Evolutionary conservation across 306 rosid genomes (phyloP), one percentile per base, ranked within the genome.

Genomic region (Betula pendula): DNA sequence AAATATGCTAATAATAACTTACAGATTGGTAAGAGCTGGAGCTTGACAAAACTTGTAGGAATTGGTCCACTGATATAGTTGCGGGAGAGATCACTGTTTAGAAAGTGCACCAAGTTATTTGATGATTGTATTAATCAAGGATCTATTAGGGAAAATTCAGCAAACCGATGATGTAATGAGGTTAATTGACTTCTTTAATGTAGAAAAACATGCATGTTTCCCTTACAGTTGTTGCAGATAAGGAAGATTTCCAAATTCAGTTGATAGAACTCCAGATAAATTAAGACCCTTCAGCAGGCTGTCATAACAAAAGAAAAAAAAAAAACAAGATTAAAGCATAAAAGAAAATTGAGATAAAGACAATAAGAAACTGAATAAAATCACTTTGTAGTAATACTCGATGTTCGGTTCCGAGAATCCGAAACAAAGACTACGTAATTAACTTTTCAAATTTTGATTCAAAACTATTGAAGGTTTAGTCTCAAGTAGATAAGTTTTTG

Each of bases 221-320:
- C 80, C 96, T 90, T 80, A 90, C 97, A 92, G 83, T 74, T 22
- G 60, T 68, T 4, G 50, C 12, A 90, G 82, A 55, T 73, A 84
- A 43, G 89, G 73, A 58, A 92, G 94, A 78, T 86, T 81, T 83
- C 88, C 94, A 82, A 92, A 84, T 73, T 88, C 96, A 29, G 25
- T 71, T 0, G 90, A 94, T 62, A 92, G 33, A 68, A 25, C 63
- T 80, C 96, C 97, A 2, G 74, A 19, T 72, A 92, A 6, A 68
- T 80, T 87, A 60, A 74, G 83, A 68, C 91, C 83, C 86, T 83
- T 92, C 82, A 89, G 75, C 62, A 20, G 70, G 15, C 93, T 90
- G 50, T 48, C 55, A 70, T 51, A n/a, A 4, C 12, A 43, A 24
- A 8, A 16, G 14, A 53, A 72, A 14, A 43, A 29, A 1, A 43